phyloP scores from a whole-genome alignment of 2,329 filamentous ascomycete genomes.

The Teratosphaeria viscida region DNA sequence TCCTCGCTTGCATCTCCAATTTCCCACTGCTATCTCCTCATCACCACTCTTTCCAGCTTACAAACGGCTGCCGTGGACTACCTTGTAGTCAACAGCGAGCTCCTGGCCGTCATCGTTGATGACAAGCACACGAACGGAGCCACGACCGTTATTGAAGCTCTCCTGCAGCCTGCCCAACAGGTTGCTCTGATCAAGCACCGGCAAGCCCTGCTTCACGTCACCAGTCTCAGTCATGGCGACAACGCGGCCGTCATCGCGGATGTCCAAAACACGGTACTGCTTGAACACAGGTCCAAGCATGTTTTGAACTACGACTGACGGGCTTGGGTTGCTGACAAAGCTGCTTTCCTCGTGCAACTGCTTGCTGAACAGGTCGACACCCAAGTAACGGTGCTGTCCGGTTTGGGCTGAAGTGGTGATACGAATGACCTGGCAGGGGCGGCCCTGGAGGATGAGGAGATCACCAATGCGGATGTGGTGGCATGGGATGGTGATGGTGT shows the following conservation, averaged over 20 bases:
- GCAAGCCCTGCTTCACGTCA: conserved; percentile 92
- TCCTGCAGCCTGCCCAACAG: conserved; percentile 71
- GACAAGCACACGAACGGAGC: conserved; percentile 88
- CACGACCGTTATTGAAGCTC: conserved; percentile 83
- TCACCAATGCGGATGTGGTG: conserved; percentile 99
- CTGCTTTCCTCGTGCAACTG: conserved; percentile 98
- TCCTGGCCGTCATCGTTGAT: conserved; percentile 88
- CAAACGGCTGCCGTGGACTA: conserved; percentile 69
- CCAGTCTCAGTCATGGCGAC: conserved; percentile 98
- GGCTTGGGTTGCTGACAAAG: conserved; percentile 93
- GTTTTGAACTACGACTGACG: conserved; percentile 96
- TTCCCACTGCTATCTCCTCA: too few relatives aligned
- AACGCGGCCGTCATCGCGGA: conserved; percentile 70
- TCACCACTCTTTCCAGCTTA: conserved; percentile 26
- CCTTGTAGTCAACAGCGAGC: conserved; percentile 98
- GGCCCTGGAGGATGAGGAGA: conserved; percentile 96
- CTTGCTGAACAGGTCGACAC: conserved; percentile 99
- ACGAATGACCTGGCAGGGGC: conserved; percentile 98
- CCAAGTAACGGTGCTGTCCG: conserved; percentile 98
- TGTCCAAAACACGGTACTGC: conserved; percentile 99
- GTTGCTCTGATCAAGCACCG: conserved; percentile 89
- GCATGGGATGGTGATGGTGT: conserved; percentile 96
- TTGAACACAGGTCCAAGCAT: conserved; percentile 99
- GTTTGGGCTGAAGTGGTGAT: conserved; percentile 97
- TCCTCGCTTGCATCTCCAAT: neutral